Evolutionary conservation across 306 rosid species (phyloP).

Genomic region (Prinsepia uniflora): DNA sequence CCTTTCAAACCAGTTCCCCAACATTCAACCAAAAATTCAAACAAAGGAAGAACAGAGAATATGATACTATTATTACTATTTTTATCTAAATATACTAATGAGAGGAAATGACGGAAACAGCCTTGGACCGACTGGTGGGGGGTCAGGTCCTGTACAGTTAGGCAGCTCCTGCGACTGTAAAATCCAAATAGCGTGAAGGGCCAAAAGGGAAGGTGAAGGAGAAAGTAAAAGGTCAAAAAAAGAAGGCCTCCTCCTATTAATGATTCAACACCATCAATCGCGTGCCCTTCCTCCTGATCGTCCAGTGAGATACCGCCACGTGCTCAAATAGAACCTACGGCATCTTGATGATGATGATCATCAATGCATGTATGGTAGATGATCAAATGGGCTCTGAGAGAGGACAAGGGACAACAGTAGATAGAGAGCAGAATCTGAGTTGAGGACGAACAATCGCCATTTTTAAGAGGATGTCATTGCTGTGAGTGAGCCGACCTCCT

Average conservation of each 20-base stretch:
- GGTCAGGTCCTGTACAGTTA: background rate
- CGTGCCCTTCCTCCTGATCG: conserved; percentile 5
- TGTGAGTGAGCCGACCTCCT: background rate
- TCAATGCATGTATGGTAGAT: background rate
- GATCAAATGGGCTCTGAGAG: conserved; percentile 1
- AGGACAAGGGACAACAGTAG: background rate
- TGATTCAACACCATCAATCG: conserved; percentile 6
- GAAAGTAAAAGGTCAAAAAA: conserved; percentile 8
- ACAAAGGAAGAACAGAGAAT: too few relatives aligned
- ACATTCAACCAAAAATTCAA: background rate
- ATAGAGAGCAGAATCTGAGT: conserved; percentile 6
- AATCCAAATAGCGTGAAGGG: conserved; percentile 16
- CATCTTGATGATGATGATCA: background rate
- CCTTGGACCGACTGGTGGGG: background rate
- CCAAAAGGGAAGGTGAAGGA: background rate
- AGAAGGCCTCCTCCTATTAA: background rate
- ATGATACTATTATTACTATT: too few relatives aligned
- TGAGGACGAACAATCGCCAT: conserved; percentile 4
- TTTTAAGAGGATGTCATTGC: conserved; percentile 20
- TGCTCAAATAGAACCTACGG: background rate
- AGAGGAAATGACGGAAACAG: background rate
- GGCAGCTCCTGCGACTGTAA: background rate
- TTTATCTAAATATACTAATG: too few relatives aligned
- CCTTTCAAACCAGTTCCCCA: background rate
- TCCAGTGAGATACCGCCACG: conserved; percentile 8